Percentiles rank a stretch among this genome's conserved stretches.
phyloP scores from a whole-genome alignment of 768 basidiomycete species.

The Suillus americanus region DNA sequence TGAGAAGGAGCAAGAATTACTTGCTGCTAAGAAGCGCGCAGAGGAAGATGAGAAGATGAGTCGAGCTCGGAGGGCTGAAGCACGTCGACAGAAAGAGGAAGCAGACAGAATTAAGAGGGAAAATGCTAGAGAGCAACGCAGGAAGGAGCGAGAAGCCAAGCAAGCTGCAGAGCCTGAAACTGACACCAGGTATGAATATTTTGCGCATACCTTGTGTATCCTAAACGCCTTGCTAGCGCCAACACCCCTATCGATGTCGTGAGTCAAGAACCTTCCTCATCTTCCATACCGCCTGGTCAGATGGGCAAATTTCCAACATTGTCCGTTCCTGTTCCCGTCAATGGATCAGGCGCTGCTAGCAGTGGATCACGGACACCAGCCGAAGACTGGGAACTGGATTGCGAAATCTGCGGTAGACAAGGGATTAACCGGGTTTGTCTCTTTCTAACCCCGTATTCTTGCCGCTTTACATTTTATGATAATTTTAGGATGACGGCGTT shows the following conservation, averaged over 20 bases:
- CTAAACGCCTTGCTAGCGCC: conserved; percentile 19
- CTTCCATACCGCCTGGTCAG: conserved; percentile 1
- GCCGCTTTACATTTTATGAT: conserved; percentile 11
- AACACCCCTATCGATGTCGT: conserved; percentile 6
- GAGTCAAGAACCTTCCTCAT: neutral
- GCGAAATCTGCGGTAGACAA: conserved; percentile 76
- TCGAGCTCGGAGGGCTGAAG: conserved; percentile 59
- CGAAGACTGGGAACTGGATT: conserved; percentile 85
- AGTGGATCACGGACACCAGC: conserved; percentile 54
- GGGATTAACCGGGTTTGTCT: conserved; percentile 71
- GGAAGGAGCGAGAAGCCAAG: conserved; percentile 33
- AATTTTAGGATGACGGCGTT: conserved; percentile 68
- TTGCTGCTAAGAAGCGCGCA: conserved; percentile 54
- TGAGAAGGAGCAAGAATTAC: conserved; percentile 71
- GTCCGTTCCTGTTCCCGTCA: conserved; percentile 11
- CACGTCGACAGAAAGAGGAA: conserved; percentile 57
- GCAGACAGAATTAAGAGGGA: conserved; percentile 54
- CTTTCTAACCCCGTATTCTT: neutral
- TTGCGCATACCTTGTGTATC: conserved; percentile 3
- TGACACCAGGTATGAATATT: conserved; percentile 15
- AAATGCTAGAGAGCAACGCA: conserved; percentile 54
- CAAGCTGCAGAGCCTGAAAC: conserved; percentile 19
- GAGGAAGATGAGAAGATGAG: conserved; percentile 71
- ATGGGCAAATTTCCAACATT: conserved; percentile 8
- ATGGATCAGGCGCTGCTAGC: conserved; percentile 22